Percentiles rank a stretch among this genome's conserved stretches.
Conservation (phyloP, 177 flowering plant genomes). For the Tripterygium wilfordii region DNA sequence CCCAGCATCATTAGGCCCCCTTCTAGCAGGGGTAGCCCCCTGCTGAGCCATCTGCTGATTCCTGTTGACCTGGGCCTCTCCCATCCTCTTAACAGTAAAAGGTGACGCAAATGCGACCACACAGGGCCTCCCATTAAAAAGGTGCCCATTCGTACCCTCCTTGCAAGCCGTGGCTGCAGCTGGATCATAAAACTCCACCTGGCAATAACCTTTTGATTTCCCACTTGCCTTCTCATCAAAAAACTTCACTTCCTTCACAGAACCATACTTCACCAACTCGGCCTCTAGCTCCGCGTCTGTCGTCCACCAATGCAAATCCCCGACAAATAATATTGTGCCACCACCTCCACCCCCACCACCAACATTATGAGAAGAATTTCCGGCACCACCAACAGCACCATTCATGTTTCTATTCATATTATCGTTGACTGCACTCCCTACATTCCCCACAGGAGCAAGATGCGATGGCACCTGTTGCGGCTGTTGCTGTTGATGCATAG, state of each 20-base stretch:
- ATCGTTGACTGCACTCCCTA: constrained; percentile 23
- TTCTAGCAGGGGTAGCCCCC: constrained; percentile 30
- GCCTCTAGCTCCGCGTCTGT: constrained; percentile 86
- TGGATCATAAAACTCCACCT: constrained; percentile 84
- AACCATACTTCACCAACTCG: constrained; percentile 70
- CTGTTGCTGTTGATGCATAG: too few relatives aligned
- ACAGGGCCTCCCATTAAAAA: constrained; percentile 88
- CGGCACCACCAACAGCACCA: constrained; percentile 9
- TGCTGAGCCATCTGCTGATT: too few relatives aligned
- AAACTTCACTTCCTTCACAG: constrained; percentile 82
- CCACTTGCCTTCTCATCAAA: constrained; percentile 95
- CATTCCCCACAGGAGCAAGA: constrained; percentile 14
- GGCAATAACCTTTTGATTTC: constrained; percentile 91
- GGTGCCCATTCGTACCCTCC: constrained; percentile 90
- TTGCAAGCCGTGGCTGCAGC: constrained; percentile 74
- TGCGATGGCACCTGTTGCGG: too few relatives aligned
- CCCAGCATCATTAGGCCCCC: constrained; percentile 33
- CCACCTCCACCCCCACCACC: constrained; percentile 35
- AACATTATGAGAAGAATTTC: constrained; percentile 8
- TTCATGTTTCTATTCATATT: too few relatives aligned
- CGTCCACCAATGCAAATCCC: constrained; percentile 98
- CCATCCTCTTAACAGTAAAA: constrained; percentile 65
- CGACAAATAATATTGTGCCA: constrained; percentile 76
- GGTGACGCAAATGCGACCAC: constrained; percentile 89
- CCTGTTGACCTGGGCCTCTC: constrained; percentile 71